Percentiles rank a stretch among this genome's conserved stretches.
Conservation (phyloP, 1,284 basidiomycete genomes). For the Heterobasidion occidentale region DNA sequence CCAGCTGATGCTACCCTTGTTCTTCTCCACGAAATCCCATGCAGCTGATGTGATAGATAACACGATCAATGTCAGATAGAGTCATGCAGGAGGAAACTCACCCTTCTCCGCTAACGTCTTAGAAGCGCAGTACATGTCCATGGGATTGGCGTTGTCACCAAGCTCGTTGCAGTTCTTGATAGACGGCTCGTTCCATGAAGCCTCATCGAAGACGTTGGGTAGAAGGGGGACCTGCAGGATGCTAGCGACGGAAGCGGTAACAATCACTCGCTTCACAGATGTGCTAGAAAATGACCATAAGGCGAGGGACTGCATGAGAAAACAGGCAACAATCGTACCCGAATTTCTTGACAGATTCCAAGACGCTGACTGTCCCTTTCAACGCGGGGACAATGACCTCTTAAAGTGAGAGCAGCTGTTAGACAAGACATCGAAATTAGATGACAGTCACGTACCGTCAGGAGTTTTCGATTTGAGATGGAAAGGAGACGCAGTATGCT, state of each 20-base stretch:
- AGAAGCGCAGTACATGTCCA: slow-evolving; percentile 45
- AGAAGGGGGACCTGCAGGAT: slow-evolving; percentile 26
- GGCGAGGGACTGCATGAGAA: background rate
- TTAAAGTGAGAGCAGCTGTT: slow-evolving; percentile 5
- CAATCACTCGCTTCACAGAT: slow-evolving; percentile 54
- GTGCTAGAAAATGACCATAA: slow-evolving; percentile 8
- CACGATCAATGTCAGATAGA: background rate
- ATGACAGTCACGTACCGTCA: slow-evolving; percentile 19
- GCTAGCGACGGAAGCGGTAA: slow-evolving; percentile 52
- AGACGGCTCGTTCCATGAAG: slow-evolving; percentile 61
- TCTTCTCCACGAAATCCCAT: slow-evolving; percentile 50
- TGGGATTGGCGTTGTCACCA: slow-evolving; percentile 32
- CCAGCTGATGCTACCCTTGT: slow-evolving; percentile 40
- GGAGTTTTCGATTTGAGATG: slow-evolving; percentile 28
- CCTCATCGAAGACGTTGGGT: slow-evolving; percentile 26
- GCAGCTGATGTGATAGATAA: slow-evolving; percentile 23
- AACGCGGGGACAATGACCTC: slow-evolving; percentile 61
- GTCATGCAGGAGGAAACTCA: slow-evolving; percentile 13
- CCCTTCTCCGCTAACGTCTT: slow-evolving; percentile 69
- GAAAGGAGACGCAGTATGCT: slow-evolving; percentile 49
- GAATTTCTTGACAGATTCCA: slow-evolving; percentile 44
- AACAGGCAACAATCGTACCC: slow-evolving; percentile 23
- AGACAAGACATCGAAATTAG: background rate
- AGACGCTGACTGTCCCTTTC: slow-evolving; percentile 50
- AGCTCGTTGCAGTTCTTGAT: slow-evolving; percentile 41